These are phyloP conservation scores for Tricholomella constricta DNA, from an alignment of 768 basidiomycete species.

Conservation along the genomic window DNA sequence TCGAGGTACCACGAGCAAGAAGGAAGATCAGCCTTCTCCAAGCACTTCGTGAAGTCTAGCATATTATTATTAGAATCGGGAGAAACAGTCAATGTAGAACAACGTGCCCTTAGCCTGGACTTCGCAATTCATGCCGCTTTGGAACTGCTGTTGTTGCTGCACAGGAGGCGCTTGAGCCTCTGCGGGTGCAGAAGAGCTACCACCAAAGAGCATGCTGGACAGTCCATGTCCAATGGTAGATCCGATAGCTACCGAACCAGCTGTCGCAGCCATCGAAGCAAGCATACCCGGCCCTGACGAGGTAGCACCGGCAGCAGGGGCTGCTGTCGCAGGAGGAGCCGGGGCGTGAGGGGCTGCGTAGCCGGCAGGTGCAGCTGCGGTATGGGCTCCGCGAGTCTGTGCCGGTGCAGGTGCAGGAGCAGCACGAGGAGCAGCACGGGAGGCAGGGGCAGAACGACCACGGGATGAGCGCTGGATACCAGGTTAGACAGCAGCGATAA, in stretches of 20 bases:
- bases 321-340: conserved; percentile 41
- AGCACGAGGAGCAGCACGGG: conserved; percentile 47
- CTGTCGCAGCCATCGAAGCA: conserved; percentile 86
- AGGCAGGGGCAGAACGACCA: conserved; percentile 63
- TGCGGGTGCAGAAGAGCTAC: conserved; percentile 47
- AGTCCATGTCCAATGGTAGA: conserved; percentile 90
- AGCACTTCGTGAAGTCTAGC: conserved; percentile 80
- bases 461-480: conserved; percentile 71
- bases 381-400: conserved; percentile 49
- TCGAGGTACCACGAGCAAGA: conserved; percentile 88
- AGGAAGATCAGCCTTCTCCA: conserved; percentile 78
- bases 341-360: conserved; percentile 42
- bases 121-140: conserved; percentile 59
- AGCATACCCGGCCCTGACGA: conserved; percentile 69
- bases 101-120: conserved; percentile 75
- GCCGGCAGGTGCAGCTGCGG: conserved; percentile 52
- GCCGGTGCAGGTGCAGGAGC: conserved; percentile 46
- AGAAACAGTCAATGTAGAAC: conserved; percentile 1
- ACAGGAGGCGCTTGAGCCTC: conserved; percentile 54
- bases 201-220: conserved; percentile 87
- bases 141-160: conserved; percentile 48
- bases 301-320: conserved; percentile 43
- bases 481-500: neutral
- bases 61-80: neutral
- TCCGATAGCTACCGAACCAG: conserved; percentile 87